Conservation (phyloP, 129 eudicot genomes). For the Tanacetum coccineum region DNA sequence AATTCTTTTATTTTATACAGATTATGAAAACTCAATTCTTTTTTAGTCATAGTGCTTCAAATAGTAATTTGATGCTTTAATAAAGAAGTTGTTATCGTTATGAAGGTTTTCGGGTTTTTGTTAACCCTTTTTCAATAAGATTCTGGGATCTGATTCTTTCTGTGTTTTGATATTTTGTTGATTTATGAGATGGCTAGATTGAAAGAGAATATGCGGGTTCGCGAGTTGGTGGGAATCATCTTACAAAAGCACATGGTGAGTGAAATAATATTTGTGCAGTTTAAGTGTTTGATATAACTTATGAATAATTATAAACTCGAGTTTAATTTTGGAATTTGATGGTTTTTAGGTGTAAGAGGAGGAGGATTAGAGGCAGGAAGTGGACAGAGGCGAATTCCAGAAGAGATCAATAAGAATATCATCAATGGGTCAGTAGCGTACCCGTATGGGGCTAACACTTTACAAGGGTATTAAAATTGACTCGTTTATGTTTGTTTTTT, state of each 20-base stretch:
- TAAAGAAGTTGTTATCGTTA: too few species aligned
- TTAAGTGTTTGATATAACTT: slow-evolving; percentile 21
- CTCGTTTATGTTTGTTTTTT: slow-evolving; percentile 4
- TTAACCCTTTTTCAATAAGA: neutral
- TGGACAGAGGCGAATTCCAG: slow-evolving; percentile 53
- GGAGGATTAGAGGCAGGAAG: too few species aligned
- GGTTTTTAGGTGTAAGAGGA: slow-evolving; percentile 26
- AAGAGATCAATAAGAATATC: slow-evolving; percentile 57
- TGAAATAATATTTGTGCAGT: slow-evolving; percentile 10
- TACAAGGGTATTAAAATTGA: slow-evolving; percentile 40
- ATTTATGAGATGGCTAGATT: slow-evolving; percentile 54
- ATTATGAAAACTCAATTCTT: neutral
- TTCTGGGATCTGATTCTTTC: slow-evolving; percentile 1
- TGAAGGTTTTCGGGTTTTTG: too few species aligned
- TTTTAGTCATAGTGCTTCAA: too few species aligned
- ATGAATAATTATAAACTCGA: slow-evolving; percentile 9
- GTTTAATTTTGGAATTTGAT: slow-evolving; percentile 9
- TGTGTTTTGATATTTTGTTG: slow-evolving; percentile 27
- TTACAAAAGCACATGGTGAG: slow-evolving; percentile 49
- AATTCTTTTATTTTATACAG: too few species aligned
- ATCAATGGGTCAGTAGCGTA: slow-evolving; percentile 43
- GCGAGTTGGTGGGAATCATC: slow-evolving; percentile 49
- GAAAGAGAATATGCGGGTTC: too few species aligned
- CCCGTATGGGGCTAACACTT: too few species aligned
- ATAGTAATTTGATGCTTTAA: too few species aligned